Percentiles rank a stretch among this genome's conserved stretches.
Conservation (phyloP, 805 yeast genomes). For the Kodamaea laetipori region DNA sequence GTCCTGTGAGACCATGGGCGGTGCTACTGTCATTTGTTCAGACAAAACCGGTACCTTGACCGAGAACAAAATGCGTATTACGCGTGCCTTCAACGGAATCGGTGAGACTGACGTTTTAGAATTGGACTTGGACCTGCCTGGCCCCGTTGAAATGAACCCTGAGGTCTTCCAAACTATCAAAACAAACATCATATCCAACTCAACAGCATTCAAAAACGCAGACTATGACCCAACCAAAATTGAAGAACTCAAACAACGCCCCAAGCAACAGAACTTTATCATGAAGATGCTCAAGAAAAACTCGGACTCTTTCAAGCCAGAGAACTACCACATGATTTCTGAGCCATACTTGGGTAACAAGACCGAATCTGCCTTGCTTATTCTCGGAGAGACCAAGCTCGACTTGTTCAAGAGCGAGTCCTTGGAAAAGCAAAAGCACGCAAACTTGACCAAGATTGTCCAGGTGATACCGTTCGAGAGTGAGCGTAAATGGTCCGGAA, state of each 20-base stretch:
- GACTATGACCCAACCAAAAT: constrained; percentile 39
- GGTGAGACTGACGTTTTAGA: constrained; percentile 25
- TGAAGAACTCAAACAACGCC: constrained; percentile 27
- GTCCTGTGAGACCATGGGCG: constrained; percentile 98
- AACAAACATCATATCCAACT: constrained; percentile 72
- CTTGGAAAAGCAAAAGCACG: constrained; percentile 45
- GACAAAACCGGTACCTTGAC: constrained; percentile 98
- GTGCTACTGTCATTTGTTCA: constrained; percentile 95
- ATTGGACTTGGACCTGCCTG: constrained; percentile 19
- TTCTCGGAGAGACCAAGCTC: constrained; percentile 62
- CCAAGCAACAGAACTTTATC: constrained; percentile 31
- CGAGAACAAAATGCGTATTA: constrained; percentile 90
- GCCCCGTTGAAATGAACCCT: constrained; percentile 31
- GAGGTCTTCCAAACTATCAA: constrained; percentile 30
- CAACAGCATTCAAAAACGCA: constrained; percentile 87
- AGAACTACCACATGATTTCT: constrained; percentile 18
- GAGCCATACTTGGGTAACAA: constrained; percentile 87
- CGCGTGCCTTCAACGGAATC: constrained; percentile 67
- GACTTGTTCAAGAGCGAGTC: constrained; percentile 43
- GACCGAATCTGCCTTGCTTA: constrained; percentile 87
- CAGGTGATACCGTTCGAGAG: constrained; percentile 91
- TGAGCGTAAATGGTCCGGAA: constrained; percentile 88
- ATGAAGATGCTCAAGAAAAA: constrained; percentile 24
- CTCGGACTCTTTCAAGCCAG: constrained; percentile 17
- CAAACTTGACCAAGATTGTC: constrained; percentile 40